Percentiles rank a stretch among this genome's conserved stretches.
Evolutionary conservation across 2,329 filamentous ascomycete species (phyloP).

Genomic region (Biscogniauxia marginata): DNA sequence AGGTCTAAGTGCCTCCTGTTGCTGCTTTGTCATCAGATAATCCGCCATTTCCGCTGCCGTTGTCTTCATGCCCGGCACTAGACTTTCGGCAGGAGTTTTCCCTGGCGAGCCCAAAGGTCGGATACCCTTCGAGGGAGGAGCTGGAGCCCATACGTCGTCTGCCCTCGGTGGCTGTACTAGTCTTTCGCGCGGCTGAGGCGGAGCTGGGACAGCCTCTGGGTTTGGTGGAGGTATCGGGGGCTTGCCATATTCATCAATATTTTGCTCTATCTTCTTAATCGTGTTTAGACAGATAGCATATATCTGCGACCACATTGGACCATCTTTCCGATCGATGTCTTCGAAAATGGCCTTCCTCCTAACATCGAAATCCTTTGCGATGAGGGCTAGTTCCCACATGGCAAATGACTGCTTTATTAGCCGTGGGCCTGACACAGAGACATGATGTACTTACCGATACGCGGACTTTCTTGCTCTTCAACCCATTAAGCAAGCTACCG

Average conservation of each 20-base stretch:
- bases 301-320: constrained; percentile 79
- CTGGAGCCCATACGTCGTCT: constrained; percentile 45
- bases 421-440: background rate
- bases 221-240: constrained; percentile 37
- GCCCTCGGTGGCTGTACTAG: constrained; percentile 42
- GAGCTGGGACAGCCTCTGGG: constrained; percentile 17
- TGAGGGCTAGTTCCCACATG: constrained; percentile 85
- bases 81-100: constrained; percentile 45
- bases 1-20: constrained; percentile 52
- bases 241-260: constrained; percentile 63
- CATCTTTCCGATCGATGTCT: constrained; percentile 80
- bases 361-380: constrained; percentile 71
- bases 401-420: constrained; percentile 64
- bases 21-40: constrained; percentile 49
- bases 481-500: constrained; percentile 78
- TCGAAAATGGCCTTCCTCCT: constrained; percentile 79
- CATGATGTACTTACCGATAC: constrained; percentile 55
- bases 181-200: constrained; percentile 32
- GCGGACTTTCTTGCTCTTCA: constrained; percentile 79
- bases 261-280: constrained; percentile 63
- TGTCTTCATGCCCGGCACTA: constrained; percentile 52
- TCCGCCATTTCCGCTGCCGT: constrained; percentile 47
- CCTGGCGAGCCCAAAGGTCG: constrained; percentile 47
- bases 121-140: constrained; percentile 37
- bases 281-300: constrained; percentile 67